Conservation (phyloP, 2,329 filamentous ascomycete species). For the Aspergillus ochraceoroseus region DNA sequence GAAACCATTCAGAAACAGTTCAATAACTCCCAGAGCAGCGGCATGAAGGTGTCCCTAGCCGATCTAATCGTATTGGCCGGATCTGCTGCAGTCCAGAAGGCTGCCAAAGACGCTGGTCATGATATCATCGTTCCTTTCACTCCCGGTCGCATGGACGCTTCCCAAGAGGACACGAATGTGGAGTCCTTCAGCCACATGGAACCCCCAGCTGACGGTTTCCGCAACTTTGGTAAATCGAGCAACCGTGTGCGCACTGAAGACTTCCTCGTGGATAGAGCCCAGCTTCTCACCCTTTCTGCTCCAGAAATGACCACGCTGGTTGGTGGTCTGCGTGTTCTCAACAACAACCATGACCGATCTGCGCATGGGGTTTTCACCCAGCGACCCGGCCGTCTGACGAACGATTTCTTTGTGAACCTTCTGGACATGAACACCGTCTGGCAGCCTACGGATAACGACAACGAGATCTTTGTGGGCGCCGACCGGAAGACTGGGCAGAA, state of each 20-base stretch:
- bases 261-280: constrained; percentile 65
- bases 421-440: constrained; percentile 63
- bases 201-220: constrained; percentile 70
- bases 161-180: constrained; percentile 66
- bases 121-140: constrained; percentile 63
- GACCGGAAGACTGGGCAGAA: constrained; percentile 61
- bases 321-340: constrained; percentile 66
- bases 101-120: constrained; percentile 41
- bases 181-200: constrained; percentile 62
- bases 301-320: constrained; percentile 67
- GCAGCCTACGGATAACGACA: constrained; percentile 50
- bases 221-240: constrained; percentile 66
- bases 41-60: constrained; percentile 71
- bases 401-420: constrained; percentile 78
- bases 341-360: constrained; percentile 67
- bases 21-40: constrained; percentile 51
- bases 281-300: constrained; percentile 64
- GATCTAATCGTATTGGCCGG: constrained; percentile 75
- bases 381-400: constrained; percentile 63
- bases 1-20: constrained; percentile 64
- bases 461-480: constrained; percentile 58
- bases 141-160: constrained; percentile 66
- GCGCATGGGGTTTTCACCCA: constrained; percentile 63
- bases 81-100: constrained; percentile 66
- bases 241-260: constrained; percentile 61